Evolutionary conservation across 805 yeast species (phyloP), one percentile per base, ranked within the genome.

Genomic region (Zygosaccharomyces gambellarensis): DNA sequence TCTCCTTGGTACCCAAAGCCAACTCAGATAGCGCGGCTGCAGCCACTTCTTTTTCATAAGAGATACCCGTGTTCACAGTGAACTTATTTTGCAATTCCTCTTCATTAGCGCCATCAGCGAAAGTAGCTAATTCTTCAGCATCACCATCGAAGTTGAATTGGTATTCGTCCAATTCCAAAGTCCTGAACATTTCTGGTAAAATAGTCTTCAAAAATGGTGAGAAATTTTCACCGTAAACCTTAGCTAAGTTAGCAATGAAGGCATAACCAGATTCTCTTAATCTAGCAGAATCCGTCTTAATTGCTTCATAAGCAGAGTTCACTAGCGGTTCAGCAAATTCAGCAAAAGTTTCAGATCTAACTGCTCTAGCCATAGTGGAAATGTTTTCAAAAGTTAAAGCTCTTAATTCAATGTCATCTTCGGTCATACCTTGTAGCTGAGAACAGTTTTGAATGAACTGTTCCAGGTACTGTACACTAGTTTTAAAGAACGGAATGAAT

Each of bases 1-100:
- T 82, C 50, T 80, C 83, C 63, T 90, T 86, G 43, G 96, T 87
- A 60, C 95, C 97, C 47, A 78, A 70, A 46, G 96, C 96, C 65
- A 90, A 79, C 66, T 94, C 98, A 44, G 87, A 81, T 58, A 90
- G 72, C 6, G 96, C 94, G 62, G 89, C 88, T 41, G 90, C 79
- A n/a, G 96, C 96, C 57, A 89, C 87, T 72, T 90, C 97, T 72
- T 92, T 92, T 73, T 92, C 99, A 60, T 87, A 85, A 57, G 97
- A 88, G 61, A 94, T 81, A 75, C 96, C 97, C 45, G 96, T 86
- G 78, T 90, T 90, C 55, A 94, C 90, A 59, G 87, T 85, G 70
- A 88, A 75, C 54, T 85, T 85, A 61, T 85, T 85, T 53, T 78
- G 82, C 49, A 81, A 66, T 45, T 82, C 87, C 50, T 81, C 88